Percentiles rank a stretch among this genome's conserved stretches.
Evolutionary conservation across 345 rosid species (phyloP).

Genomic region (Excoecaria cochinchinensis): DNA sequence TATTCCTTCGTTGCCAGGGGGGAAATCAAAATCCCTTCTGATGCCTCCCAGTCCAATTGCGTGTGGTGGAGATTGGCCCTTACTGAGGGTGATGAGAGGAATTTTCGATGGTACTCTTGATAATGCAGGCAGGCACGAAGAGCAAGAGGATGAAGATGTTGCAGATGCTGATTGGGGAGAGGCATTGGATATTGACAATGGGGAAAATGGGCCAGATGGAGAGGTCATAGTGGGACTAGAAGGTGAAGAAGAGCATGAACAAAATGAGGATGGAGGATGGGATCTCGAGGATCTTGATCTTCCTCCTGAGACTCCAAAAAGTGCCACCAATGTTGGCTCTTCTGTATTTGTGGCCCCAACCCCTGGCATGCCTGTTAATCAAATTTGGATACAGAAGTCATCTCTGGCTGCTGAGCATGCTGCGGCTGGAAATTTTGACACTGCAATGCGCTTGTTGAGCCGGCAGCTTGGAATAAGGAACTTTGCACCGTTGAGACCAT

Average conservation of each 20-base stretch:
- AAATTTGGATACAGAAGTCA: constrained; percentile 83
- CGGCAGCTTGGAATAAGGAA: constrained; percentile 90
- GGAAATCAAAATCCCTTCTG: constrained; percentile 66
- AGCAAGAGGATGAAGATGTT: constrained; percentile 70
- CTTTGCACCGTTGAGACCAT: constrained; percentile 63
- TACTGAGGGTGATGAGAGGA: constrained; percentile 88
- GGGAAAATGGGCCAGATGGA: constrained; percentile 61
- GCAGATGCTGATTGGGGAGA: constrained; percentile 83
- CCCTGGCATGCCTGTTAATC: constrained; percentile 84
- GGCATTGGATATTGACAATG: constrained; percentile 71
- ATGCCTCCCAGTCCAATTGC: constrained; percentile 75
- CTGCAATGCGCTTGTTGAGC: constrained; percentile 84
- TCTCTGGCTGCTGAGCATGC: constrained; percentile 93
- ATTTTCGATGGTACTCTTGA: constrained; percentile 92
- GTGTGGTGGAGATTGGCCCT: constrained; percentile 96
- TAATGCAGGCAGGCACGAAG: constrained; percentile 46
- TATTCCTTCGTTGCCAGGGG: constrained; percentile 70
- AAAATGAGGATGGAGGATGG: constrained; percentile 84
- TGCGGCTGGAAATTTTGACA: constrained; percentile 88
- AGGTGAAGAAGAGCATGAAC: constrained; percentile 66
- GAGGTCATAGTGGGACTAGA: constrained; percentile 56
- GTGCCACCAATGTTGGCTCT: constrained; percentile 54
- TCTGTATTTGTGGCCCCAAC: constrained; percentile 78
- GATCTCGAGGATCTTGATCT: constrained; percentile 89
- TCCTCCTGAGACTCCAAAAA: constrained; percentile 83